These are phyloP conservation scores for Halophytophthora polymorphica DNA, from an alignment of 352 stramenopile species.

Conservation along the genomic window DNA sequence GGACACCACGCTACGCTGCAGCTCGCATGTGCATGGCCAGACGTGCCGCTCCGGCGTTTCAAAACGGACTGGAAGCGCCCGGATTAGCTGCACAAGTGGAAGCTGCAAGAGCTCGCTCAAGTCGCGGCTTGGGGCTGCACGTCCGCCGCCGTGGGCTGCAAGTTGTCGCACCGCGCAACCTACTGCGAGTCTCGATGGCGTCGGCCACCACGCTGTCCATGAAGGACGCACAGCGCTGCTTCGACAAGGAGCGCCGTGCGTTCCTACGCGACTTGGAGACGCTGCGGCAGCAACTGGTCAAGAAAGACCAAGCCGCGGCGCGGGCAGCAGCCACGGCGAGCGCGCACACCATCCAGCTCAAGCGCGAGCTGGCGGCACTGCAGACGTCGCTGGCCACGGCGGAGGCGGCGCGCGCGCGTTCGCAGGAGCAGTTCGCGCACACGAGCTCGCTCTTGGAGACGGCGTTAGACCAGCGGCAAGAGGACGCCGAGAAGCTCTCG, in stretches of 20 bases:
- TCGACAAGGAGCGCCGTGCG: slow-evolving; percentile 71
- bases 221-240: slow-evolving; percentile 71
- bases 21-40: too few relatives aligned
- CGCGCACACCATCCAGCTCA: slow-evolving; percentile 67
- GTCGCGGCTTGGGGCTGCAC: slow-evolving; percentile 1
- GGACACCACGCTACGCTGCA: too few relatives aligned
- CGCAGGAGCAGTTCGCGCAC: slow-evolving; percentile 57
- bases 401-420: slow-evolving; percentile 46
- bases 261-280: slow-evolving; percentile 72
- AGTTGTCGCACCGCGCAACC: slow-evolving; percentile 1
- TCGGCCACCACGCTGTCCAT: slow-evolving; percentile 47
- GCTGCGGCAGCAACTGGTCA: slow-evolving; percentile 69
- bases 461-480: slow-evolving; percentile 70
- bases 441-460: slow-evolving; percentile 71
- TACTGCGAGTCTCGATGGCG: slow-evolving; percentile 18
- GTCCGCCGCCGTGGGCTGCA: slow-evolving; percentile 5
- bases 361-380: slow-evolving; percentile 68
- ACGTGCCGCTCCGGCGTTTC: slow-evolving; percentile 16
- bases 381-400: slow-evolving; percentile 36
- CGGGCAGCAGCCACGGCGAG: slow-evolving; percentile 53
- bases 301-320: slow-evolving; percentile 58
- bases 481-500: slow-evolving; percentile 49
- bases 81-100: slow-evolving; percentile 16
- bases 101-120: slow-evolving; percentile 5
- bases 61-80: slow-evolving; percentile 12